phyloP scores from a whole-genome alignment of 2,329 filamentous ascomycete species.

The Trichoderma koningii region DNA sequence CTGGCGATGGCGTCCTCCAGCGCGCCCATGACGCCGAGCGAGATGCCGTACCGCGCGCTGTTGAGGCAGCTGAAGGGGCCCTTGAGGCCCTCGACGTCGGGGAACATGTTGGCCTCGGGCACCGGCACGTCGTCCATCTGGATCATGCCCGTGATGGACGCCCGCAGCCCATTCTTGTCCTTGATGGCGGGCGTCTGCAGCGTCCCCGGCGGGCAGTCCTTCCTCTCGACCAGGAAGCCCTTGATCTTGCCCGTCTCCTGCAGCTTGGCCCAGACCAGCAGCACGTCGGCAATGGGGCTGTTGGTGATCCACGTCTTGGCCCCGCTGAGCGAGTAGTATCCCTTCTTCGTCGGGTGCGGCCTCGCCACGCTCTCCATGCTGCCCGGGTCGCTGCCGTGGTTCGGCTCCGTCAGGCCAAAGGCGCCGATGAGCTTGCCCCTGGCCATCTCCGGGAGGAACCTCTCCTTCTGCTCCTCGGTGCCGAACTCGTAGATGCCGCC shows the following conservation, averaged over 20 bases:
- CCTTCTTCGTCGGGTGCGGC: conserved; percentile 79
- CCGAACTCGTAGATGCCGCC: conserved; percentile 88
- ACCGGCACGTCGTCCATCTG: conserved; percentile 91
- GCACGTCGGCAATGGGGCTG: conserved; percentile 81
- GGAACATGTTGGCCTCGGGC: conserved; percentile 90
- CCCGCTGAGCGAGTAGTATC: conserved; percentile 76
- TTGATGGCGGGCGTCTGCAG: conserved; percentile 90
- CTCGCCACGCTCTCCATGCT: conserved; percentile 89
- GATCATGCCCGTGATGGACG: conserved; percentile 97
- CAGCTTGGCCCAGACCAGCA: conserved; percentile 91
- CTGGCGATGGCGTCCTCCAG: conserved; percentile 87
- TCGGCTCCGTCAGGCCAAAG: conserved; percentile 89
- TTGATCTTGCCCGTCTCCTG: conserved; percentile 90
- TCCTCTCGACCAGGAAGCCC: conserved; percentile 86
- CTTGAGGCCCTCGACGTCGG: conserved; percentile 78
- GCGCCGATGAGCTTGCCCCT: conserved; percentile 81
- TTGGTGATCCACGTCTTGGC: conserved; percentile 97
- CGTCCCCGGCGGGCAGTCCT: conserved; percentile 81
- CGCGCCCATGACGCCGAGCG: conserved; percentile 90
- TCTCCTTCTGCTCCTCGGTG: conserved; percentile 83
- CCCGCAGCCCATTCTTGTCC: conserved; percentile 91
- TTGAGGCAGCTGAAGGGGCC: conserved; percentile 96
- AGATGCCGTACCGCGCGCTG: conserved; percentile 89
- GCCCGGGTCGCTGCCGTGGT: conserved; percentile 88
- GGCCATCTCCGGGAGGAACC: conserved; percentile 76